Evolutionary conservation across 179 eudicot genomes (phyloP).

Genomic region (Drosera spatulata): DNA sequence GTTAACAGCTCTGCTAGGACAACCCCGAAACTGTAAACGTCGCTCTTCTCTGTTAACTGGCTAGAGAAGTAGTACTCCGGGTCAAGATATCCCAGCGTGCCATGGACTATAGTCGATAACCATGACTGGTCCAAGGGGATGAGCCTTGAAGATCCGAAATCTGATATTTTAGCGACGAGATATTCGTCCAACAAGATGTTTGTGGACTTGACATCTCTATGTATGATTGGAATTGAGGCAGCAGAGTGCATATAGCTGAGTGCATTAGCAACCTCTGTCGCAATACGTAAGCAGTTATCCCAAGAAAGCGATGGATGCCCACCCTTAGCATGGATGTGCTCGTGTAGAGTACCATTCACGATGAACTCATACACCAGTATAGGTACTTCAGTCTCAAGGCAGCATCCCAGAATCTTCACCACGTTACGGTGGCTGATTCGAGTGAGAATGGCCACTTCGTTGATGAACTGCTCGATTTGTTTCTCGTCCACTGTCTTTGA

Average conservation of each 20-base stretch:
- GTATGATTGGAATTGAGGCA: conserved; percentile 5
- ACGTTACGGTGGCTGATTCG: too few relatives aligned
- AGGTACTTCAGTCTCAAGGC: too few relatives aligned
- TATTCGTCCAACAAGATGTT: conserved; percentile 8
- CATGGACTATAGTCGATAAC: conserved; percentile 7
- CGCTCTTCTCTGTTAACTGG: conserved; percentile 12
- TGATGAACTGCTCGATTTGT: too few relatives aligned
- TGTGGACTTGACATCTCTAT: conserved; percentile 6
- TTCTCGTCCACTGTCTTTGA: too few relatives aligned
- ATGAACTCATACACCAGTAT: conserved; percentile 2
- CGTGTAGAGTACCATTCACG: conserved; percentile 6
- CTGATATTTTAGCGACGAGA: conserved; percentile 8
- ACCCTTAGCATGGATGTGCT: conserved; percentile 2
- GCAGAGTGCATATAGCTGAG: conserved; percentile 6
- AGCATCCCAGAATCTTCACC: too few relatives aligned
- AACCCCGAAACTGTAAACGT: too few relatives aligned
- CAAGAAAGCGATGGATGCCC: conserved; percentile 1
- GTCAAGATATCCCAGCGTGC: conserved; percentile 11
- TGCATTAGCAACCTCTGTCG: conserved; percentile 11
- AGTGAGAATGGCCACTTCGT: too few relatives aligned
- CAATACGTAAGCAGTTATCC: conserved; percentile 10
- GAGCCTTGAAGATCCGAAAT: conserved; percentile 13
- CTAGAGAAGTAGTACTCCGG: conserved; percentile 7
- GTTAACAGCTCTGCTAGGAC: too few relatives aligned
- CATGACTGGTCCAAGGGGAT: not conserved